These are phyloP conservation scores for Nematocida major DNA, from an alignment of 371 early-diverging fungal species.

Conservation along the genomic window DNA sequence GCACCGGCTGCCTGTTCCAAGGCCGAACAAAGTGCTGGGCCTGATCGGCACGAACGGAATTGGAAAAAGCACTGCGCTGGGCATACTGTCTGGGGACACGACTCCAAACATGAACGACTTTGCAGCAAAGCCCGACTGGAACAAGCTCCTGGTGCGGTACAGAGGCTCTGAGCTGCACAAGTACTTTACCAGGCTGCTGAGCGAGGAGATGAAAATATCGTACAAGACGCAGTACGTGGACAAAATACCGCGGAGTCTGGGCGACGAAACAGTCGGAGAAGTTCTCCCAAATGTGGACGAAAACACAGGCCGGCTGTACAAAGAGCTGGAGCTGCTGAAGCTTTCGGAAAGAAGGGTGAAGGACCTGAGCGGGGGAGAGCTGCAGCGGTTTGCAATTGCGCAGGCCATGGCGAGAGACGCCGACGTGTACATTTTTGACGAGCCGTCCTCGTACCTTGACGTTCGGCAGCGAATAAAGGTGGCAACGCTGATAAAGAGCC, in stretches of 20 bases:
- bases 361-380: slow-evolving; percentile 93
- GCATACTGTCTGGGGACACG: slow-evolving; percentile 85
- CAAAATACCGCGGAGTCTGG: slow-evolving; percentile 77
- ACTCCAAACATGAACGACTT: slow-evolving; percentile 89
- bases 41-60: slow-evolving; percentile 98
- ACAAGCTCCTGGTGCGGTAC: slow-evolving; percentile 86
- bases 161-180: slow-evolving; percentile 95
- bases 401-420: slow-evolving; percentile 76
- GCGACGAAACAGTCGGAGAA: slow-evolving; percentile 65
- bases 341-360: slow-evolving; percentile 78
- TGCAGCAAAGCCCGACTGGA: slow-evolving; percentile 81
- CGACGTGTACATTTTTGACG: slow-evolving; percentile 98
- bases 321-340: slow-evolving; percentile 70
- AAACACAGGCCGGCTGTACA: slow-evolving; percentile 66
- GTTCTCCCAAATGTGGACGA: slow-evolving; percentile 71
- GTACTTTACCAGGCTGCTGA: slow-evolving; percentile 93
- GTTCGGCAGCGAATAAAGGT: slow-evolving; percentile 97
- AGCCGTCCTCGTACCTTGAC: slow-evolving; percentile 95
- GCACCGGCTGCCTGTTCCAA: slow-evolving; percentile 90
- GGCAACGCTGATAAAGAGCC: slow-evolving; percentile 80
- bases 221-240: slow-evolving; percentile 97
- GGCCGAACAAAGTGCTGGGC: slow-evolving; percentile 91
- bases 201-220: slow-evolving; percentile 67
- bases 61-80: slow-evolving; percentile 87
- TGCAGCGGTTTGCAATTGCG: slow-evolving; percentile 94